A percentile compares a stretch with the other conserved stretches of the same genome.
Conservation (phyloP, 2,329 filamentous ascomycete genomes). For the Trichoderma cornu-damae region DNA sequence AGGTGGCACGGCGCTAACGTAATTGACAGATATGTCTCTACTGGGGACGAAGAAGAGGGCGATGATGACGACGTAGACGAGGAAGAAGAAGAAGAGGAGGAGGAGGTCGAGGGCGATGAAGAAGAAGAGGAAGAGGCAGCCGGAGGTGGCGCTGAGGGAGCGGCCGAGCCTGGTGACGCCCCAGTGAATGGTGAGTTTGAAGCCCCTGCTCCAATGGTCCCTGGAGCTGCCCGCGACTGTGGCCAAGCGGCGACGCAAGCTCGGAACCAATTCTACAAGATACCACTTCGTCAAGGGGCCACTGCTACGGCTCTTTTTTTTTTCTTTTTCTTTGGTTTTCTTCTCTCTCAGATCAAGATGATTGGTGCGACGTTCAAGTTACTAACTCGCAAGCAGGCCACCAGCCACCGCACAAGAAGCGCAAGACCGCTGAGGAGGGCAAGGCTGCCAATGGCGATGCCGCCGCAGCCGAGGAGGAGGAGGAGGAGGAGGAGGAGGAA, state of each 20-base stretch:
- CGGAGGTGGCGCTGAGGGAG: slow-evolving; percentile 27
- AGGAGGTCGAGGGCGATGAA: slow-evolving; percentile 29
- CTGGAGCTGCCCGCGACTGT: background rate
- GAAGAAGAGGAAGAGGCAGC: slow-evolving; percentile 33
- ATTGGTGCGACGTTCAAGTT: background rate
- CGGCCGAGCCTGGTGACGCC: slow-evolving; percentile 26
- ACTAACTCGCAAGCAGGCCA: slow-evolving; percentile 24
- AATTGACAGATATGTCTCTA: slow-evolving; percentile 32
- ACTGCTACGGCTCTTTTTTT: background rate
- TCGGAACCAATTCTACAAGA: background rate
- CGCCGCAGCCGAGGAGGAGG: slow-evolving; percentile 32
- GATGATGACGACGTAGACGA: slow-evolving; percentile 39
- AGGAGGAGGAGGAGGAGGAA: slow-evolving; percentile 24
- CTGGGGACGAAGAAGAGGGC: slow-evolving; percentile 39
- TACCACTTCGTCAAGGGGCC: background rate
- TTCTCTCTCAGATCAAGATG: background rate
- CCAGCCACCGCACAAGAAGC: slow-evolving; percentile 48
- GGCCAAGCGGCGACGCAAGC: background rate
- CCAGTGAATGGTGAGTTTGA: slow-evolving; percentile 34
- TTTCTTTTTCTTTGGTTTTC: too few species aligned
- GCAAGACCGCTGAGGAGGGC: slow-evolving; percentile 39
- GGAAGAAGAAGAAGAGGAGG: slow-evolving; percentile 32
- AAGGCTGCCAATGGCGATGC: slow-evolving; percentile 34
- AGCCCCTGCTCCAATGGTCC: background rate
- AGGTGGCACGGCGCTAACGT: background rate